phyloP scores from a whole-genome alignment of 129 eudicot species.

The Flaveria bidentis region DNA sequence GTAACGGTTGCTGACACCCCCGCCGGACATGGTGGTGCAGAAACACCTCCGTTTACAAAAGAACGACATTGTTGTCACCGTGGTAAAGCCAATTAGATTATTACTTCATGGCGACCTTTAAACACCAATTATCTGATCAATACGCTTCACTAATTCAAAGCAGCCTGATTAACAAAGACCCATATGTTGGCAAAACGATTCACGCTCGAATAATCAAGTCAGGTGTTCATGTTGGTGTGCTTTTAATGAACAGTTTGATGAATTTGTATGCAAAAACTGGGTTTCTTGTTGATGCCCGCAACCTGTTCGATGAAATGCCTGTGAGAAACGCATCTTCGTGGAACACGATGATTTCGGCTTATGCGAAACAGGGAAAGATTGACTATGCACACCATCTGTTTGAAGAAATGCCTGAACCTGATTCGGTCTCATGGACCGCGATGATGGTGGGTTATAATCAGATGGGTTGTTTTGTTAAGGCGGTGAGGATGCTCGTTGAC shows the following conservation, averaged over 20 bases:
- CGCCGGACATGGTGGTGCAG: no score
- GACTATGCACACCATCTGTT: slow-evolving; percentile 47
- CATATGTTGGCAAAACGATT: slow-evolving; percentile 37
- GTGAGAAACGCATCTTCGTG: slow-evolving; percentile 54
- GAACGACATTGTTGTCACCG: not conserved
- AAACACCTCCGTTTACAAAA: no score
- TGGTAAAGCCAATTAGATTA: slow-evolving; percentile 3
- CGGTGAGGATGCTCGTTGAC: slow-evolving; percentile 52
- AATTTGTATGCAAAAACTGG: slow-evolving; percentile 66
- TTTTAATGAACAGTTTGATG: slow-evolving; percentile 56
- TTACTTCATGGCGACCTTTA: slow-evolving; percentile 19
- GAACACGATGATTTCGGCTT: slow-evolving; percentile 74
- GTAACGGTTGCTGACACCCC: no score
- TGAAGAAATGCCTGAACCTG: slow-evolving; percentile 61
- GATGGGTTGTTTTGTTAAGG: slow-evolving; percentile 47
- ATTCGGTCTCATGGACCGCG: slow-evolving; percentile 79
- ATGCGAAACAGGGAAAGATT: slow-evolving; percentile 62
- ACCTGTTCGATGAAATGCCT: slow-evolving; percentile 71
- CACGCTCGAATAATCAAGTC: slow-evolving; percentile 64
- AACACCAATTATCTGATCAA: slow-evolving; percentile 35
- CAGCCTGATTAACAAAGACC: slow-evolving; percentile 46
- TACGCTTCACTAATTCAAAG: slow-evolving; percentile 62
- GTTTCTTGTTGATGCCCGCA: slow-evolving; percentile 44
- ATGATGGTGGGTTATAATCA: slow-evolving; percentile 74
- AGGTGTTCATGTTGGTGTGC: slow-evolving; percentile 61